phyloP scores from a whole-genome alignment of 2,329 filamentous ascomycete genomes.

The Aspergillus ochraceoroseus region DNA sequence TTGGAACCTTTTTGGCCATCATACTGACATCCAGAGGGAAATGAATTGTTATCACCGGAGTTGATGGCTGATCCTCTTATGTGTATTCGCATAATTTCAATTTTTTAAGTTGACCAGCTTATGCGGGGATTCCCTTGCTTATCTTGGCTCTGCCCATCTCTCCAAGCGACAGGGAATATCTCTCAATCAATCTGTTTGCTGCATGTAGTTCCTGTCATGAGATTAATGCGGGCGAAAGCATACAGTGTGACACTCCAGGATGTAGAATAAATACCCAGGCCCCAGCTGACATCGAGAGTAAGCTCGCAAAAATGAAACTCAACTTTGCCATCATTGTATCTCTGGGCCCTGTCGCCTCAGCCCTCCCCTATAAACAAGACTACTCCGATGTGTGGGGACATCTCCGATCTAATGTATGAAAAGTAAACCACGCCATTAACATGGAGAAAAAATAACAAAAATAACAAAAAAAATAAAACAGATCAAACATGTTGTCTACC shows the following conservation, averaged over 20 bases:
- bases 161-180: no score
- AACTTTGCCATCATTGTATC: conserved; percentile 12
- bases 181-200: no score
- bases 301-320: conserved; percentile 19
- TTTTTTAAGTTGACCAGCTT: no score
- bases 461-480: conserved; percentile 12
- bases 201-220: no score
- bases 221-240: no score
- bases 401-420: conserved; percentile 25
- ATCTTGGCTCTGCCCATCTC: no score
- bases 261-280: no score
- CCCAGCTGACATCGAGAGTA: neutral
- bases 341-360: conserved; percentile 17
- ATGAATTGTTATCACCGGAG: no score
- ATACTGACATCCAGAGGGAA: neutral
- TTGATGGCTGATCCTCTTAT: no score
- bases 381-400: conserved; percentile 19
- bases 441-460: neutral
- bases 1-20: neutral
- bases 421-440: neutral
- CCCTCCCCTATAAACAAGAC: conserved; percentile 16
- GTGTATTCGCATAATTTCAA: no score
- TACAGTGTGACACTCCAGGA: no score
- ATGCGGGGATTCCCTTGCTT: no score
- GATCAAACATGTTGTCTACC: conserved; percentile 37